These are phyloP conservation scores for Zasmidium angulare DNA, from an alignment of 2,329 filamentous ascomycete genomes.

Conservation along the genomic window DNA sequence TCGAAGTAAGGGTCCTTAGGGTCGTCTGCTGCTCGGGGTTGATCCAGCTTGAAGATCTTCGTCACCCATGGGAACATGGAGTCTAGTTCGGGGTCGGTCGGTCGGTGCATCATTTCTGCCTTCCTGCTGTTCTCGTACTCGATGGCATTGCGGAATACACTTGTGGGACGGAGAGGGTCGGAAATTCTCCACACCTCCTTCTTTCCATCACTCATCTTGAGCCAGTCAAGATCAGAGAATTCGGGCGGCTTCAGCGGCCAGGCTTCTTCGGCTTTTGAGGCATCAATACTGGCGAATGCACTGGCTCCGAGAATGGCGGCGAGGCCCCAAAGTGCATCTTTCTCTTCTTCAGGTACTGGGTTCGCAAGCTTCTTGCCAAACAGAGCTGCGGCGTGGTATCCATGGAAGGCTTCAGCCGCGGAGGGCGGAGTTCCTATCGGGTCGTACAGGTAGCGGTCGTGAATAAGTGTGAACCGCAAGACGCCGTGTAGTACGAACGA, in stretches of 20 bases:
- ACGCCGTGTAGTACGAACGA: conserved; percentile 57
- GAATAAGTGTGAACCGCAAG: conserved; percentile 53
- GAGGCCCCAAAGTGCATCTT: conserved; percentile 50
- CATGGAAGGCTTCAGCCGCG: conserved; percentile 46
- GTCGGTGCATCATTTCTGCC: not conserved
- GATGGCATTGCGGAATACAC: conserved; percentile 44
- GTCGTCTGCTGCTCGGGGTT: conserved; percentile 16
- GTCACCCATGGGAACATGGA: conserved; percentile 18
- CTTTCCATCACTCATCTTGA: conserved; percentile 59
- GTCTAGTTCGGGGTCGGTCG: conserved; percentile 18
- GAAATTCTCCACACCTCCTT: conserved; percentile 53
- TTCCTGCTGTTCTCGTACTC: conserved; percentile 14
- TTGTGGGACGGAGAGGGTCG: conserved; percentile 50
- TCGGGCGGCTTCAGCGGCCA: conserved; percentile 56
- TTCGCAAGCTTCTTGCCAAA: conserved; percentile 45
- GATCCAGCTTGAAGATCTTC: conserved; percentile 26
- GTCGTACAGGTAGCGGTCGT: conserved; percentile 49
- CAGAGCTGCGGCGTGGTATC: conserved; percentile 49
- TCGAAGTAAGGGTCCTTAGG: conserved; percentile 33
- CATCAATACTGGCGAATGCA: conserved; percentile 48
- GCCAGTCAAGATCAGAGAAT: conserved; percentile 56
- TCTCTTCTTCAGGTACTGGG: conserved; percentile 39
- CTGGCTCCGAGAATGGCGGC: conserved; percentile 50
- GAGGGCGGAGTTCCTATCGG: conserved; percentile 24
- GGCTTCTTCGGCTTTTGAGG: conserved; percentile 43